Conservation (phyloP, 2,329 filamentous ascomycete species). For the Cytospora chrysosperma region DNA sequence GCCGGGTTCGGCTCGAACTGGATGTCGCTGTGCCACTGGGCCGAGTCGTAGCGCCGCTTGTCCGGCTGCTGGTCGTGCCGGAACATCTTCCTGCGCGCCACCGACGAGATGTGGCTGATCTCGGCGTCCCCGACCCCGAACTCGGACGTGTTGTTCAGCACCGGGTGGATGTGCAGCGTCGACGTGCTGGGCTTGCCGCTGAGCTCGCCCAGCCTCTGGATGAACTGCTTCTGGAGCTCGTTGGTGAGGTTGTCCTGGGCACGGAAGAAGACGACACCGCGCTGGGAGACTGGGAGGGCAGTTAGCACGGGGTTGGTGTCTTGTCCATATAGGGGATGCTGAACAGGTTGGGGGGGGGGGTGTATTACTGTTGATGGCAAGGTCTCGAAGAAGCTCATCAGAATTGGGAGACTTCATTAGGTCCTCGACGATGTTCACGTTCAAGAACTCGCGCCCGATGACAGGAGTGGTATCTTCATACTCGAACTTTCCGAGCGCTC, state of each 20-base stretch:
- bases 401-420: slow-evolving; percentile 14
- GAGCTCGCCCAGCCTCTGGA: slow-evolving; percentile 47
- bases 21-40: slow-evolving; percentile 53
- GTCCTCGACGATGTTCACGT: slow-evolving; percentile 22
- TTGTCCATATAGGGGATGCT: too few species aligned
- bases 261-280: slow-evolving; percentile 51
- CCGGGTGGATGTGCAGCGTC: slow-evolving; percentile 47
- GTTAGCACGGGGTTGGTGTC: neutral
- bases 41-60: slow-evolving; percentile 34
- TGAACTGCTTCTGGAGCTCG: slow-evolving; percentile 47
- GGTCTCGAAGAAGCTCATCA: slow-evolving; percentile 19
- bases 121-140: slow-evolving; percentile 40
- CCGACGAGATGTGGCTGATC: slow-evolving; percentile 46
- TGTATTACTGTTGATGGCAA: slow-evolving; percentile 24
- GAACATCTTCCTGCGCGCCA: slow-evolving; percentile 36
- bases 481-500: slow-evolving; percentile 11
- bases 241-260: slow-evolving; percentile 44
- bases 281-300: slow-evolving; percentile 42
- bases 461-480: slow-evolving; percentile 23
- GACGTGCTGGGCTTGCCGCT: slow-evolving; percentile 48
- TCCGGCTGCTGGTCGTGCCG: slow-evolving; percentile 27
- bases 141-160: slow-evolving; percentile 41
- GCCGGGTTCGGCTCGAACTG: slow-evolving; percentile 58
- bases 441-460: slow-evolving; percentile 19
- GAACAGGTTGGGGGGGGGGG: neutral